These are phyloP conservation scores for Magnolia kwangsiensis DNA, from an alignment of 164 flowering plant genomes.

Conservation along the genomic window DNA sequence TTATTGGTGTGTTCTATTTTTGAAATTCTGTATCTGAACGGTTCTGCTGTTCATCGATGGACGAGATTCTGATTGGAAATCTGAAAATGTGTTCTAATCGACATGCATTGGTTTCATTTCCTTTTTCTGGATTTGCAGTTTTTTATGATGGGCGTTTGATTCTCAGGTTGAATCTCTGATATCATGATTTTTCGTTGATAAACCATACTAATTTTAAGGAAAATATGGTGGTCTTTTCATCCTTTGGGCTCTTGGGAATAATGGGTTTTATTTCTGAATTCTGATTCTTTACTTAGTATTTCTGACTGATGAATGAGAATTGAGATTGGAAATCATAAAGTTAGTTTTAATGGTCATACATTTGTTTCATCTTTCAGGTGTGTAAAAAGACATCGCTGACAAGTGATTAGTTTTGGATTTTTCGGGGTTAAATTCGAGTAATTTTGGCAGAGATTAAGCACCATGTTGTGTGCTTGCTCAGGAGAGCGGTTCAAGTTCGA, in stretches of 20 bases:
- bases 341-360: slow-evolving; percentile 4
- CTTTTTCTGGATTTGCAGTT: neutral
- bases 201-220: neutral
- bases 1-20: neutral
- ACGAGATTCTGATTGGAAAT: neutral
- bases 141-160: neutral
- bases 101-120: neutral
- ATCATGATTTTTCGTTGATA: neutral
- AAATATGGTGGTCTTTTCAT: neutral
- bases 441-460: slow-evolving; percentile 9
- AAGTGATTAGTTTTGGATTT: slow-evolving; percentile 5
- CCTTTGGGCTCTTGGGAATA: neutral
- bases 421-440: neutral
- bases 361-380: slow-evolving; percentile 12
- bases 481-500: slow-evolving; percentile 97
- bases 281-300: neutral
- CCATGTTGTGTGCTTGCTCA: slow-evolving; percentile 97
- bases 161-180: neutral
- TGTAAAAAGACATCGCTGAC: slow-evolving; percentile 3
- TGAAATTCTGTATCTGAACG: neutral
- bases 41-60: neutral
- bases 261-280: neutral
- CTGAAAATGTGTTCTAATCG: neutral
- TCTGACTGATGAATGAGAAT: neutral
- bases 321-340: neutral